These are phyloP conservation scores for Pelargonium myrrhifolium DNA, from an alignment of 441 rosid genomes.

Conservation along the genomic window DNA sequence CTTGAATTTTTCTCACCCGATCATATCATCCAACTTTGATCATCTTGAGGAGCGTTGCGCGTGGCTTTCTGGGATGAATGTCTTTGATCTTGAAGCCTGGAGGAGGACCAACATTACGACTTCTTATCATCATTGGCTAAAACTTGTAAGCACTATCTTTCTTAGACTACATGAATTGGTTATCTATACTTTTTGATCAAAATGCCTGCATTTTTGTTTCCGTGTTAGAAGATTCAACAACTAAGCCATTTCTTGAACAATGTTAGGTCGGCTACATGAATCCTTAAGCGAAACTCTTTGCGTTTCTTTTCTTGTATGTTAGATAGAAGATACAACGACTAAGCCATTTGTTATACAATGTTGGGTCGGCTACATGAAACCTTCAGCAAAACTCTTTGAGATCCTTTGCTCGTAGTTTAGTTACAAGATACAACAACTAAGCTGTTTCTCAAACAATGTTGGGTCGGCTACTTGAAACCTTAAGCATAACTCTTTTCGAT, in stretches of 20 bases:
- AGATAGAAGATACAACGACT: too few relatives aligned
- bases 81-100: conserved; percentile 82
- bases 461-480: too few relatives aligned
- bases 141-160: conserved; percentile 39
- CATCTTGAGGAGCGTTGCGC: conserved; percentile 44
- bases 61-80: conserved; percentile 88
- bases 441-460: too few relatives aligned
- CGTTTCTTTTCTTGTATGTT: too few relatives aligned
- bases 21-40: conserved; percentile 51
- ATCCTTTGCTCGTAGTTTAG: background rate
- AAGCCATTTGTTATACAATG: too few relatives aligned
- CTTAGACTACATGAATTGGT: background rate
- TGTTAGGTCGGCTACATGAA: too few relatives aligned
- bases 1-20: conserved; percentile 71
- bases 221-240: too few relatives aligned
- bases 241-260: too few relatives aligned
- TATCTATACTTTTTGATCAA: background rate
- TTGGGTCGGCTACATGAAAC: too few relatives aligned
- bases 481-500: too few relatives aligned
- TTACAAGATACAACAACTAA: background rate
- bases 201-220: background rate
- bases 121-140: conserved; percentile 64
- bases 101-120: conserved; percentile 58
- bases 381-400: too few relatives aligned
- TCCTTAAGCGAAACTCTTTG: too few relatives aligned